Percentiles rank a stretch among this genome's conserved stretches.
These are phyloP conservation scores for Fusarium sp. DNA, from an alignment of 2,329 filamentous ascomycete species.

Conservation along the genomic window DNA sequence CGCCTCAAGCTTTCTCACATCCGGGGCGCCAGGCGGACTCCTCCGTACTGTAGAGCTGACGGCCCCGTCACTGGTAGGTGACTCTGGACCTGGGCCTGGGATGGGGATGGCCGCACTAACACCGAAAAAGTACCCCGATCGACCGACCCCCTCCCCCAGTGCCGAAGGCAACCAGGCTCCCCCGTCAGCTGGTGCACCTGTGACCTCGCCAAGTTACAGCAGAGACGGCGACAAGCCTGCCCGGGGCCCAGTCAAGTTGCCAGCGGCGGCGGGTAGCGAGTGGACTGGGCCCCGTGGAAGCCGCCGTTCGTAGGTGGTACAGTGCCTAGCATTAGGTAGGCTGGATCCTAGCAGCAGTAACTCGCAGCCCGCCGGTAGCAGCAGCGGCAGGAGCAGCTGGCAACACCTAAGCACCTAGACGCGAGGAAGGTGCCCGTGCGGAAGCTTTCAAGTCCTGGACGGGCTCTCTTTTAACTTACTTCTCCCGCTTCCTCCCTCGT, in stretches of 20 bases:
- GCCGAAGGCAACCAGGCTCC: conserved; percentile 40
- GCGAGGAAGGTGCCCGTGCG: conserved; percentile 12
- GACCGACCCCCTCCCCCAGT: conserved; percentile 37
- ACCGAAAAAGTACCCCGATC: conserved; percentile 37
- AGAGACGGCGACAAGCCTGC: neutral
- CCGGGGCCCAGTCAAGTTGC: neutral
- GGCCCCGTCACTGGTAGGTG: conserved; percentile 30
- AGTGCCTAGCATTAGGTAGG: neutral
- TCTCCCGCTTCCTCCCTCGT: conserved; percentile 33
- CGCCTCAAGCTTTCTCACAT: conserved; percentile 27
- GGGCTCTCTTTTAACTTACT: conserved; percentile 25
- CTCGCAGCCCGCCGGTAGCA: conserved; percentile 10
- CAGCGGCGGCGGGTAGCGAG: conserved; percentile 17
- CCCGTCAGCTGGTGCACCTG: conserved; percentile 40
- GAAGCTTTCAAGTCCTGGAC: conserved; percentile 20
- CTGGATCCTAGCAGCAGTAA: conserved; percentile 6
- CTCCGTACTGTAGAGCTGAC: conserved; percentile 12
- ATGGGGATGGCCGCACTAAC: conserved; percentile 22
- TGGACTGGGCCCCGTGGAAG: conserved; percentile 6
- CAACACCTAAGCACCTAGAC: neutral
- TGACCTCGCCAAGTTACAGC: conserved; percentile 32
- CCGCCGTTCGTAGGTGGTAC: conserved; percentile 4
- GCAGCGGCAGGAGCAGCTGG: neutral
- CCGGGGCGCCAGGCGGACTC: conserved; percentile 5
- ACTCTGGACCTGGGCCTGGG: neutral